These are phyloP conservation scores for Hypoxylon cercidicola DNA, from an alignment of 495 filamentous ascomycete species.

Conservation along the genomic window DNA sequence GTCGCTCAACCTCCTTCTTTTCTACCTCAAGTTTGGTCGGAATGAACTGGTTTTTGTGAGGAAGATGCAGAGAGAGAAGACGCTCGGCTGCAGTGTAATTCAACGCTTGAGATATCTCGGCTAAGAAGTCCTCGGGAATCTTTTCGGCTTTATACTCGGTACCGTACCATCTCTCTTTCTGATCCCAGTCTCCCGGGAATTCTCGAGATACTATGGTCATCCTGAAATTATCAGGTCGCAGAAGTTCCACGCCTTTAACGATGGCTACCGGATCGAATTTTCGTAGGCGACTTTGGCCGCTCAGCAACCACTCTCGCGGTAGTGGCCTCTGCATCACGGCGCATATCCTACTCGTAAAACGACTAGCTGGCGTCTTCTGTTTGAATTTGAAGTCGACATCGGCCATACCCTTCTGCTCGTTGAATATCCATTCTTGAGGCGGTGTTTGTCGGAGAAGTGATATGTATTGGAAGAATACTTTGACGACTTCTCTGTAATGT, in stretches of 20 bases:
- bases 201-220: constrained; percentile 83
- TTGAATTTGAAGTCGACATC: constrained; percentile 95
- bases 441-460: constrained; percentile 82
- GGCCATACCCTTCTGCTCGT: constrained; percentile 87
- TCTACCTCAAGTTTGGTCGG: constrained; percentile 93
- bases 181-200: constrained; percentile 83
- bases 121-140: constrained; percentile 79
- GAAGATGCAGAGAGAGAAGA: constrained; percentile 80
- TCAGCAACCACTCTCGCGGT: constrained; percentile 87
- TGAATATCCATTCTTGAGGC: constrained; percentile 91
- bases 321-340: constrained; percentile 89
- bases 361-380: constrained; percentile 89
- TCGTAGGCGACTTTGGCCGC: constrained; percentile 71
- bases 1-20: constrained; percentile 84
- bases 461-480: constrained; percentile 93
- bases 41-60: constrained; percentile 95
- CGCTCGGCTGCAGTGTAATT: constrained; percentile 66
- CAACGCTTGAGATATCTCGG: constrained; percentile 72
- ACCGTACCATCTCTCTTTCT: constrained; percentile 96
- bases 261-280: constrained; percentile 83
- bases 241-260: constrained; percentile 74
- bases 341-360: constrained; percentile 84
- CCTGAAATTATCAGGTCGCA: constrained; percentile 90
- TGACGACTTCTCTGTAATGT: constrained; percentile 86
- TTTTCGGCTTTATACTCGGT: constrained; percentile 90